Percentiles rank a stretch among this genome's conserved stretches.
Evolutionary conservation across 179 eudicot species (phyloP).

Genomic region (Beta corolliflora): DNA sequence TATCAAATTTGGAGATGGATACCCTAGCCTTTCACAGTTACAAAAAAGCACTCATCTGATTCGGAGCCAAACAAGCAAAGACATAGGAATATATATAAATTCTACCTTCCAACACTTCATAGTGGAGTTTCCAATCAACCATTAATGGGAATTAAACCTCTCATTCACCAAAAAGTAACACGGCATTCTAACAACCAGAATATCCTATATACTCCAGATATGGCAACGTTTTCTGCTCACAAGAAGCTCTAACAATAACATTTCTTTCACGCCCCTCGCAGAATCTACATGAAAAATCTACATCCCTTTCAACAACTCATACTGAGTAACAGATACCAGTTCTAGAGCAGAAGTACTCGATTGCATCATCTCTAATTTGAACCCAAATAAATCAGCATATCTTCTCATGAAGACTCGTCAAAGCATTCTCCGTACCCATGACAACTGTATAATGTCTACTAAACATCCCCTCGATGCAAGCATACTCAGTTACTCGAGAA

Average conservation of each 20-base stretch:
- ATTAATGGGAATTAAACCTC: constrained; percentile 16
- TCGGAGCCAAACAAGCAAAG: constrained; percentile 28
- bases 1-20: constrained; percentile 14
- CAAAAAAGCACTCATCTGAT: constrained; percentile 25
- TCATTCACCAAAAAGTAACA: constrained; percentile 19
- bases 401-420: constrained; percentile 7
- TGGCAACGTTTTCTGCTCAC: constrained; percentile 11
- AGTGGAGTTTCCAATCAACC: constrained; percentile 18
- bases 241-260: neutral
- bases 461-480: neutral
- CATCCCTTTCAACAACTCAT: neutral
- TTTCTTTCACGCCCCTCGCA: too few species aligned
- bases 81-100: constrained; percentile 28
- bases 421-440: neutral
- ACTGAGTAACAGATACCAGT: neutral
- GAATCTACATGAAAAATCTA: neutral
- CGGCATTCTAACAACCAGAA: constrained; percentile 15
- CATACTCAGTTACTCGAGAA: neutral
- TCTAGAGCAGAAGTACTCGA: neutral
- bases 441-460: neutral
- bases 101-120: constrained; percentile 20
- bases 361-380: neutral
- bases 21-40: constrained; percentile 19
- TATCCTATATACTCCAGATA: constrained; percentile 15
- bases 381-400: neutral